These are phyloP conservation scores for Pseudocercospora ulei DNA, from an alignment of 2,329 filamentous ascomycete species.

Conservation along the genomic window DNA sequence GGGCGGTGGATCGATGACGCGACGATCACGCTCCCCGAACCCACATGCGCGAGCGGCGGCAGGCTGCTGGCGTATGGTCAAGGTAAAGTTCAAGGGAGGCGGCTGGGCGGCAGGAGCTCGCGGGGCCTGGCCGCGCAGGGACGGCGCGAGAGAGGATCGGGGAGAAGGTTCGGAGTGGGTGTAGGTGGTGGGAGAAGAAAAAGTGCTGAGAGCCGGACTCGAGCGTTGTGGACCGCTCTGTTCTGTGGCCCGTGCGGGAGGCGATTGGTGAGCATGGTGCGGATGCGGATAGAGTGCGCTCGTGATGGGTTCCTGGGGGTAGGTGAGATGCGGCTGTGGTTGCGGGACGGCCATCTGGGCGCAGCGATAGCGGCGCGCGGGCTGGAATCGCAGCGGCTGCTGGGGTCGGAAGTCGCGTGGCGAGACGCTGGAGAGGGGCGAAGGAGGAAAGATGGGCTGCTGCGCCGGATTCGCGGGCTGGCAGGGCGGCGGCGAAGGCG, in stretches of 20 bases:
- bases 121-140: slow-evolving; percentile 6
- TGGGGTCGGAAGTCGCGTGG: slow-evolving; percentile 14
- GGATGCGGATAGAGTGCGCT: slow-evolving; percentile 11
- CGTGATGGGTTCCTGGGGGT: slow-evolving; percentile 12
- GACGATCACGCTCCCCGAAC: slow-evolving; percentile 70
- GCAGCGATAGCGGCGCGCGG: slow-evolving; percentile 16
- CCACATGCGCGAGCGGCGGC: slow-evolving; percentile 69
- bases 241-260: slow-evolving; percentile 9
- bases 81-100: slow-evolving; percentile 37
- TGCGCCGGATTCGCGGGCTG: slow-evolving; percentile 10
- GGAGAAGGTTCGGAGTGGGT: slow-evolving; percentile 26
- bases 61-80: slow-evolving; percentile 66
- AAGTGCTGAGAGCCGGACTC: slow-evolving; percentile 20
- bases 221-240: slow-evolving; percentile 12
- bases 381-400: slow-evolving; percentile 28
- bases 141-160: slow-evolving; percentile 18
- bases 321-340: slow-evolving; percentile 13
- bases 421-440: slow-evolving; percentile 12
- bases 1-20: slow-evolving; percentile 73
- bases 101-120: slow-evolving; percentile 15
- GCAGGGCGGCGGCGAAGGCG: slow-evolving; percentile 32
- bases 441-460: slow-evolving; percentile 26
- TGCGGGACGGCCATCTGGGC: slow-evolving; percentile 16
- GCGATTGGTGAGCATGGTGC: slow-evolving; percentile 13
- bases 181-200: slow-evolving; percentile 23